Evolutionary conservation across 1,284 basidiomycete genomes (phyloP), one percentile per base, ranked within the genome.

Genomic region (Leccinum colubrinum): DNA sequence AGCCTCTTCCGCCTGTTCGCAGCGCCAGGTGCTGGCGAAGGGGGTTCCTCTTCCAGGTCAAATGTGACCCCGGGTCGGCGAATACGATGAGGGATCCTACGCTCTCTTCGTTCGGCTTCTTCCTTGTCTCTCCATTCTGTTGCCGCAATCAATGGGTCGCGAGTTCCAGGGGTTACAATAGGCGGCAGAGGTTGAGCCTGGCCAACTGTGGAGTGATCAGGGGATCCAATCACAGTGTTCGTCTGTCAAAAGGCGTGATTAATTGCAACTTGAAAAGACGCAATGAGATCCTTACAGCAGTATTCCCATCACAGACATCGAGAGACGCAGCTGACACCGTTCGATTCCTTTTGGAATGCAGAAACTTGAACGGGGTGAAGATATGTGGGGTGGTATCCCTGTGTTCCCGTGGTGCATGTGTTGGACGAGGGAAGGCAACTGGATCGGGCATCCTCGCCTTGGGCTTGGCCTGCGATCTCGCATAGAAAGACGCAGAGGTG

Each of bases 281-380:
- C 17, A 37, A 60, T 22, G 27, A 55, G 17, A 64, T 41, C 77
- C 87, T 75, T 73, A 91, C 90, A 61, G 86, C 86, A 64, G 88
- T 74, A 37, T 74, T 90, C 33, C 90, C 90, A 67, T 91, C 85
- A 64, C 85, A 82, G 12, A 88, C 90, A 70, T 92, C 90, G 37
- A 88, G 76, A 48, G 90, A 92, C 37, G 85, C 86, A 51, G 83
- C 80, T n/a, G 90, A 92, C 55, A 91, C 78, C 4, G 87, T 86
- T 43, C 86, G 83, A 70, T 86, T 80, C 66, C 83, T 80, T 68
- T 82, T 87, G 25, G 83, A 79, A 48, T 76, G 77, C 69, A 73
- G 65, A 66, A 88, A 80, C 58, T 85, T 82, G 73, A 89, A 87
- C 2, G 87, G 82, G 33, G 80, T 81, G 68, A 87, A 86, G 54